phyloP scores from a whole-genome alignment of 768 basidiomycete genomes.

The Pholiota molesta region DNA sequence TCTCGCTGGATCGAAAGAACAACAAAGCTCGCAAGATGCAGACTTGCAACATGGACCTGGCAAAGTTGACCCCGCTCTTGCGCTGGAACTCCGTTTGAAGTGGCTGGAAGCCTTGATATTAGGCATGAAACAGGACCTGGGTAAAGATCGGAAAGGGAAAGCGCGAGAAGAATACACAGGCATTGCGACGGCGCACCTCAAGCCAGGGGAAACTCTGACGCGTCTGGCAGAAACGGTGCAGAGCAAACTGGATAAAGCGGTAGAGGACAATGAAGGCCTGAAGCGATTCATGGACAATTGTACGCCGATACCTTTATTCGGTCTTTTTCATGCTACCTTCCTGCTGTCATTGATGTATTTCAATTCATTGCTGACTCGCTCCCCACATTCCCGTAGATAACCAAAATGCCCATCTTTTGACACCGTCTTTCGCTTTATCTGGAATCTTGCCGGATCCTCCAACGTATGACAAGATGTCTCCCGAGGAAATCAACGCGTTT shows the following conservation, averaged over 20 bases:
- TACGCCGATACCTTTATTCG: slow-evolving; percentile 34
- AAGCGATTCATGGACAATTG: slow-evolving; percentile 77
- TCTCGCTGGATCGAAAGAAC: not conserved
- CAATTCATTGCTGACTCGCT: not conserved
- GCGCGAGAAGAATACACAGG: slow-evolving; percentile 34
- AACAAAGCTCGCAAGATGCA: slow-evolving; percentile 6
- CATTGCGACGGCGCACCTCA: slow-evolving; percentile 34
- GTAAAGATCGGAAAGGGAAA: slow-evolving; percentile 36
- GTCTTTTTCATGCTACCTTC: slow-evolving; percentile 4
- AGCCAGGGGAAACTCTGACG: slow-evolving; percentile 57
- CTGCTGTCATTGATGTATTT: not conserved
- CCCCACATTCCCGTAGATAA: slow-evolving; percentile 52
- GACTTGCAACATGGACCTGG: slow-evolving; percentile 18
- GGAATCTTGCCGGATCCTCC: slow-evolving; percentile 54
- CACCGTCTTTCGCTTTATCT: slow-evolving; percentile 77
- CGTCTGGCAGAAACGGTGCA: slow-evolving; percentile 66
- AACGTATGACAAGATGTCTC: slow-evolving; percentile 65
- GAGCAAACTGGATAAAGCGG: slow-evolving; percentile 52
- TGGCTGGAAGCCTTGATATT: slow-evolving; percentile 81
- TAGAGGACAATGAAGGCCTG: slow-evolving; percentile 72
- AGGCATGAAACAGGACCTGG: slow-evolving; percentile 49
- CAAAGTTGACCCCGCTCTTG: slow-evolving; percentile 64
- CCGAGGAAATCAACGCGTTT: slow-evolving; percentile 70
- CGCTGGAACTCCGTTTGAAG: slow-evolving; percentile 73
- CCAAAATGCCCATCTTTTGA: slow-evolving; percentile 73